Evolutionary conservation across 2,329 filamentous ascomycete species (phyloP).

Genomic region (Pseudogymnoascus sp.): DNA sequence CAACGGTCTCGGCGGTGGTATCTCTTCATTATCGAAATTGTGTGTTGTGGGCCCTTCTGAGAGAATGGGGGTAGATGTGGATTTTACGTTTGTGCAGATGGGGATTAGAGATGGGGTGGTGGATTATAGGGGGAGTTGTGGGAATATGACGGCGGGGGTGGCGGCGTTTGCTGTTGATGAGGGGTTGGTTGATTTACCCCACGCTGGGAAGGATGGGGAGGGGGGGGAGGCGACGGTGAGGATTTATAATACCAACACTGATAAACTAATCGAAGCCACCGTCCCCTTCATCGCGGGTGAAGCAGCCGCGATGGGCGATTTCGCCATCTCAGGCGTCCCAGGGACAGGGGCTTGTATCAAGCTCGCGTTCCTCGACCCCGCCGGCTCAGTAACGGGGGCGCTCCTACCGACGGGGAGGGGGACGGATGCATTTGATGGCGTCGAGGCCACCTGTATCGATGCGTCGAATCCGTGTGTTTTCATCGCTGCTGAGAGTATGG

Average conservation of each 20-base stretch:
- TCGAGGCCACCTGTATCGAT: slow-evolving; percentile 50
- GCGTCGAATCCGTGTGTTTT: slow-evolving; percentile 58
- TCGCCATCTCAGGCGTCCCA: slow-evolving; percentile 55
- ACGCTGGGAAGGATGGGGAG: slow-evolving; percentile 18
- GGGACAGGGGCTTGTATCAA: slow-evolving; percentile 48
- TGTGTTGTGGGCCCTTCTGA: slow-evolving; percentile 51
- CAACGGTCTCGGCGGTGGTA: slow-evolving; percentile 60
- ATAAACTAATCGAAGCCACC: slow-evolving; percentile 50
- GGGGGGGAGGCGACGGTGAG: slow-evolving; percentile 38
- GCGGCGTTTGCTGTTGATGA: slow-evolving; percentile 56
- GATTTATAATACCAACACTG: slow-evolving; percentile 64
- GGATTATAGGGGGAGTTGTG: slow-evolving; percentile 63
- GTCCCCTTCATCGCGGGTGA: slow-evolving; percentile 44
- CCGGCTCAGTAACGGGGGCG: slow-evolving; percentile 54
- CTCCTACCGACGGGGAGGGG: slow-evolving; percentile 49
- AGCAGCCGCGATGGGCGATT: slow-evolving; percentile 42
- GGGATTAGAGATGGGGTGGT: slow-evolving; percentile 52
- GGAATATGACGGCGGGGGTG: slow-evolving; percentile 62
- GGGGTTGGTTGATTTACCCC: slow-evolving; percentile 33
- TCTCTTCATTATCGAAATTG: slow-evolving; percentile 62
- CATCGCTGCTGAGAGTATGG: slow-evolving; percentile 44
- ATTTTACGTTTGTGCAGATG: slow-evolving; percentile 64
- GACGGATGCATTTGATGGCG: slow-evolving; percentile 40
- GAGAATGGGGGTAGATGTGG: slow-evolving; percentile 45
- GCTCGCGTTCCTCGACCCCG: slow-evolving; percentile 53